Evolutionary conservation across 352 stramenopile species (phyloP).

Genomic region (Phytophthora brassicae): DNA sequence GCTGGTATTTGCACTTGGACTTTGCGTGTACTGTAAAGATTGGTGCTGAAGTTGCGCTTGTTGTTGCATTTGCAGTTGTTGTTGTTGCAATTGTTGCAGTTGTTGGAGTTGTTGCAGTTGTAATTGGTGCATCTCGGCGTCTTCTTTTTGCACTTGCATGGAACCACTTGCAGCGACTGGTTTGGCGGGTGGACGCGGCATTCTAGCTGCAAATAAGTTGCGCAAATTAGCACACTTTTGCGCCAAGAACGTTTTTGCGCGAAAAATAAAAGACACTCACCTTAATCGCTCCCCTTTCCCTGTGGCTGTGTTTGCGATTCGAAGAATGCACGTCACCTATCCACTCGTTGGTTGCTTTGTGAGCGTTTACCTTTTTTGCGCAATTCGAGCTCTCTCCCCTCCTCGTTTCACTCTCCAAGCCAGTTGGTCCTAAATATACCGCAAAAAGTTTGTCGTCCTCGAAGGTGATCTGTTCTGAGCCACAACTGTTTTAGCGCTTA

Average conservation of each 20-base stretch:
- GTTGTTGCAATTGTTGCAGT: slow-evolving; percentile 33
- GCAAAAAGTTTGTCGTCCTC: slow-evolving; percentile 16
- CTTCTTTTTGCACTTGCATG: slow-evolving; percentile 36
- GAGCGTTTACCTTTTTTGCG: background rate
- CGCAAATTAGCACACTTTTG: slow-evolving; percentile 17
- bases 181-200: slow-evolving; percentile 31
- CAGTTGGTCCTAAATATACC: slow-evolving; percentile 34
- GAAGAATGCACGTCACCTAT: slow-evolving; percentile 54
- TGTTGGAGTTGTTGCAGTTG: slow-evolving; percentile 34
- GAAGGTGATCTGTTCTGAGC: slow-evolving; percentile 16
- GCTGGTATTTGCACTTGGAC: slow-evolving; percentile 28
- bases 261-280: slow-evolving; percentile 5
- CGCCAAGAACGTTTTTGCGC: slow-evolving; percentile 17
- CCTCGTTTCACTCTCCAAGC: slow-evolving; percentile 25
- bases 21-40: slow-evolving; percentile 34
- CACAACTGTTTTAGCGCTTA: slow-evolving; percentile 3
- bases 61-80: slow-evolving; percentile 32
- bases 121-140: slow-evolving; percentile 12
- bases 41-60: slow-evolving; percentile 42
- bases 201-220: slow-evolving; percentile 15
- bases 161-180: slow-evolving; percentile 16
- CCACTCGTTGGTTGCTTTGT: slow-evolving; percentile 25
- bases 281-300: slow-evolving; percentile 28
- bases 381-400: slow-evolving; percentile 14
- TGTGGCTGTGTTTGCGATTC: slow-evolving; percentile 29